Evolutionary conservation across 208 protist genomes (phyloP).

Genomic region (Trypanosoma melophagium): DNA sequence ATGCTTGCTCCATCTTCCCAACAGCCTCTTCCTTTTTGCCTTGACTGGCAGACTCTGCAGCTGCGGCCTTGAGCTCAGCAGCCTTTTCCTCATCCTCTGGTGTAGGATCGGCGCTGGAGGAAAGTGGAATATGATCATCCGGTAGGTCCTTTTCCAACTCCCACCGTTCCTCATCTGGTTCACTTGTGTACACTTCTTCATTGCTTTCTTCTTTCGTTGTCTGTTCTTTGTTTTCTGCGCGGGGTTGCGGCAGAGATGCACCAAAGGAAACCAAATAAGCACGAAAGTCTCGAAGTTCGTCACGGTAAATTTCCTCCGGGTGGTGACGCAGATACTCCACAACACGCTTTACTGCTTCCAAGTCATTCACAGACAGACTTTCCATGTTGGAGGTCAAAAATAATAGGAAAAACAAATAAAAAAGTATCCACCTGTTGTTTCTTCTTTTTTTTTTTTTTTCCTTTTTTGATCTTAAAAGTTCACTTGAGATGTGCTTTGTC

Average conservation of each 20-base stretch:
- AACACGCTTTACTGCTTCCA: slow-evolving; percentile 41
- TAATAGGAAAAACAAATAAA: too few species aligned
- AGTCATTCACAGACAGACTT: slow-evolving; percentile 32
- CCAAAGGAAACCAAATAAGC: slow-evolving; percentile 37
- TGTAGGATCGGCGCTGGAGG: slow-evolving; percentile 29
- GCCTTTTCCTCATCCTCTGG: slow-evolving; percentile 63
- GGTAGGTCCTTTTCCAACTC: slow-evolving; percentile 32
- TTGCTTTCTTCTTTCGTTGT: slow-evolving; percentile 18
- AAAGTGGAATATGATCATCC: slow-evolving; percentile 33
- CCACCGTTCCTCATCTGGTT: slow-evolving; percentile 63
- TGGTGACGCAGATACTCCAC: slow-evolving; percentile 32
- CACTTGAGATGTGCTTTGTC: not conserved
- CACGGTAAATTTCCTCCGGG: slow-evolving; percentile 44
- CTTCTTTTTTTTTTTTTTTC: not conserved
- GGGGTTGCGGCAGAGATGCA: slow-evolving; percentile 33
- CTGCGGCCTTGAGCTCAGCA: slow-evolving; percentile 58
- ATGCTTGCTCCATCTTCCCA: slow-evolving; percentile 56
- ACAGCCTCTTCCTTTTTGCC: slow-evolving; percentile 56
- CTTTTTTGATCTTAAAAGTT: not conserved
- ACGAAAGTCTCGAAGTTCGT: slow-evolving; percentile 39
- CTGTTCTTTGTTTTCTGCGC: not conserved
- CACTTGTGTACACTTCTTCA: slow-evolving; percentile 32
- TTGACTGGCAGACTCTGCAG: slow-evolving; percentile 43
- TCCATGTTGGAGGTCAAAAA: slow-evolving; percentile 4
- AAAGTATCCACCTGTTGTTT: not conserved